These are phyloP conservation scores for Kluyveromyces sp. DNA, from an alignment of 1,139 yeast genomes.

Conservation along the genomic window DNA sequence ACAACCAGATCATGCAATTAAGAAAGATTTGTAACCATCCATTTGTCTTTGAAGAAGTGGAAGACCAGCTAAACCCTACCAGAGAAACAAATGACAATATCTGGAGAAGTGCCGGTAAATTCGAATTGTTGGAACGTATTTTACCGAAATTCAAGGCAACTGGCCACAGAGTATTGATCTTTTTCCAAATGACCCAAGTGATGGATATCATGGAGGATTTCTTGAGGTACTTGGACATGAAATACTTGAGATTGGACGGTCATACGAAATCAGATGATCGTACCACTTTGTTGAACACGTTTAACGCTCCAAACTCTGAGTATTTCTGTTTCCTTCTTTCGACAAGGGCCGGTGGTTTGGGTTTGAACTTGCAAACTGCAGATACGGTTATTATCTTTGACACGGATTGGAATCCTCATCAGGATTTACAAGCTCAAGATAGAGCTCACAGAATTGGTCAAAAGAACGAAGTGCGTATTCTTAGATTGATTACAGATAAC, in stretches of 20 bases:
- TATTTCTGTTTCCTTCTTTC: constrained; percentile 72
- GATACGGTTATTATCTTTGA: constrained; percentile 84
- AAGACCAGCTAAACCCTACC: constrained; percentile 72
- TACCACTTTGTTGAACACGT: constrained; percentile 56
- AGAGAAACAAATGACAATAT: constrained; percentile 60
- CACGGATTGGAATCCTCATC: constrained; percentile 91
- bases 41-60: constrained; percentile 92
- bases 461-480: constrained; percentile 75
- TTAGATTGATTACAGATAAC: constrained; percentile 70
- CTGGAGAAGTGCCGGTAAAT: constrained; percentile 68
- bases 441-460: constrained; percentile 90
- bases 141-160: constrained; percentile 68
- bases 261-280: constrained; percentile 79
- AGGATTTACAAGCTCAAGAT: constrained; percentile 86
- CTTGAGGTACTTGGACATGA: constrained; percentile 52
- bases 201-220: constrained; percentile 90
- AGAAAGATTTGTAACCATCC: constrained; percentile 97
- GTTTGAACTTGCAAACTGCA: constrained; percentile 78
- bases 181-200: constrained; percentile 83
- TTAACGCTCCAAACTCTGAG: constrained; percentile 66
- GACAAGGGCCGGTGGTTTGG: constrained; percentile 87
- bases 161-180: constrained; percentile 73
- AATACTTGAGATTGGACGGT: constrained; percentile 75
- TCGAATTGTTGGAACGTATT: constrained; percentile 65
- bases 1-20: constrained; percentile 90